These are phyloP conservation scores for Odontarrhena argentea DNA, from an alignment of 345 rosid genomes.

Conservation along the genomic window DNA sequence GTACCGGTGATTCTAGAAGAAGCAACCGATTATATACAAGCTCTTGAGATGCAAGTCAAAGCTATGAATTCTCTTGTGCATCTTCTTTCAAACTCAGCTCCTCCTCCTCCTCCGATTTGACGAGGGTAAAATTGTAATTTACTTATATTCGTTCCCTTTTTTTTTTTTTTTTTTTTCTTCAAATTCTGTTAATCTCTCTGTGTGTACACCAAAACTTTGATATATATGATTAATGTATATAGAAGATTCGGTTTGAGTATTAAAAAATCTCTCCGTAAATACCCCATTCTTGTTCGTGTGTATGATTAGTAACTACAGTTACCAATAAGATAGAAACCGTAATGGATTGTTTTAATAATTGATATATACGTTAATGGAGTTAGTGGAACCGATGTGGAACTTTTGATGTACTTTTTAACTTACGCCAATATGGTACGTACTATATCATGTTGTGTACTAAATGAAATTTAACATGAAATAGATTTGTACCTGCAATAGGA, in stretches of 20 bases:
- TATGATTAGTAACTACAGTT: neutral
- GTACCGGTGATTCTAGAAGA: constrained; percentile 91
- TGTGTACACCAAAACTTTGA: constrained; percentile 18
- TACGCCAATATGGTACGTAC: neutral
- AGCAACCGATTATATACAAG: constrained; percentile 91
- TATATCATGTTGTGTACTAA: constrained; percentile 7
- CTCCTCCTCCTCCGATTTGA: constrained; percentile 39
- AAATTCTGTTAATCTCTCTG: neutral
- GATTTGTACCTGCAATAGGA: constrained; percentile 17
- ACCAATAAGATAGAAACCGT: neutral
- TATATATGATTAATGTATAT: constrained; percentile 7
- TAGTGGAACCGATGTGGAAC: constrained; percentile 22
- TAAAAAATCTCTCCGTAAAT: neutral
- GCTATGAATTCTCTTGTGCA: constrained; percentile 75
- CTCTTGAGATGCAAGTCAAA: constrained; percentile 93
- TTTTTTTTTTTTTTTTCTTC: too few species aligned
- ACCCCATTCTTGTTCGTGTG: constrained; percentile 4
- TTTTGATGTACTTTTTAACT: constrained; percentile 9
- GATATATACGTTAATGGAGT: constrained; percentile 13
- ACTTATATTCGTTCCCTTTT: neutral
- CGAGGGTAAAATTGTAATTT: constrained; percentile 33
- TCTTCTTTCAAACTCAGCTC: constrained; percentile 37
- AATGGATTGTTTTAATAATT: neutral
- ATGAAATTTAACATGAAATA: neutral
- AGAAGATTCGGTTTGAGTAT: constrained; percentile 29